Conservation (phyloP, 148 eudicot species). For the Cornus florida region DNA sequence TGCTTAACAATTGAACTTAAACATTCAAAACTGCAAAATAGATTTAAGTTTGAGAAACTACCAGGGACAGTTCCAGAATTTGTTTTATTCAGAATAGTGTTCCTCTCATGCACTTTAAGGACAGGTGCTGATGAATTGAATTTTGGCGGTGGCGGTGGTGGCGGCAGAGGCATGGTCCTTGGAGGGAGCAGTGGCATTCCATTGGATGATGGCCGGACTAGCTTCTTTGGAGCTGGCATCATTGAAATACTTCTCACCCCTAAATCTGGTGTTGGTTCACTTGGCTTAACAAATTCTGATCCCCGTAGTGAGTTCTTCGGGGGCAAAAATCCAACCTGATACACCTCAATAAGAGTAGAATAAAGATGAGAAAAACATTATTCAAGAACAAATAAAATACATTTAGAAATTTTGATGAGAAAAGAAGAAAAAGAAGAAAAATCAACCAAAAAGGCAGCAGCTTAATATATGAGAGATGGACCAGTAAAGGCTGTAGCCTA, state of each 20-base stretch:
- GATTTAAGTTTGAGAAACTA: constrained; percentile 18
- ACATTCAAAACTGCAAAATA: background rate
- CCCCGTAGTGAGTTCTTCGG: constrained; percentile 49
- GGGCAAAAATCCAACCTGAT: constrained; percentile 18
- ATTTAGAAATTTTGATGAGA: background rate
- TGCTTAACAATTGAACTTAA: background rate
- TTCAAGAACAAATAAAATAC: background rate
- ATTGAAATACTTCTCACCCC: constrained; percentile 35
- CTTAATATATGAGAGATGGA: too few species aligned
- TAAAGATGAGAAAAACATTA: background rate
- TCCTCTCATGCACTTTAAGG: constrained; percentile 21
- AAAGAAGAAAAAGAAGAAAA: too few species aligned
- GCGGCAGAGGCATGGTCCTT: constrained; percentile 37
- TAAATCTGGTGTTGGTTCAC: constrained; percentile 29
- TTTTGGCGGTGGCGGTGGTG: constrained; percentile 53
- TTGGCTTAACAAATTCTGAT: constrained; percentile 35
- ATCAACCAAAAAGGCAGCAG: too few species aligned
- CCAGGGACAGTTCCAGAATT: constrained; percentile 59
- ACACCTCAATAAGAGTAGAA: constrained; percentile 7
- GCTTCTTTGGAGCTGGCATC: constrained; percentile 42
- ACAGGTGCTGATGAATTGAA: constrained; percentile 27
- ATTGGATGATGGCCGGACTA: constrained; percentile 29
- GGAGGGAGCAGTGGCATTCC: constrained; percentile 45
- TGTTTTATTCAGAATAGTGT: constrained; percentile 21
- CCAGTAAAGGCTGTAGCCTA: too few species aligned